Conservation (phyloP, 2,329 filamentous ascomycete genomes). For the Pseudopithomyces maydicus region DNA sequence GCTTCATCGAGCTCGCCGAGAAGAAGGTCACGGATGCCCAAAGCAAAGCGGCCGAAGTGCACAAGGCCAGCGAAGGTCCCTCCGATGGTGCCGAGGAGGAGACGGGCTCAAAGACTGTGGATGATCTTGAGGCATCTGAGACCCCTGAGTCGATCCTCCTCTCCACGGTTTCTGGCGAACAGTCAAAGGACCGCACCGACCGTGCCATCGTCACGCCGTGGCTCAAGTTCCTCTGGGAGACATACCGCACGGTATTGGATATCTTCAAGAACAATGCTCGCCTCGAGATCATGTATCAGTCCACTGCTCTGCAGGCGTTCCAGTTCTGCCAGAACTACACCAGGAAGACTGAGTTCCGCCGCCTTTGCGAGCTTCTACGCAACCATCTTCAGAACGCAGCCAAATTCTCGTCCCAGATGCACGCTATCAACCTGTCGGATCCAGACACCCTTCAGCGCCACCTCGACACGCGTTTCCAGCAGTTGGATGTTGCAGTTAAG, state of each 20-base stretch:
- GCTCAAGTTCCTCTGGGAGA: slow-evolving; percentile 99
- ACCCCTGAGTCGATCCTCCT: slow-evolving; percentile 98
- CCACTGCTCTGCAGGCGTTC: slow-evolving; percentile 96
- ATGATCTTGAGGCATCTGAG: slow-evolving; percentile 95
- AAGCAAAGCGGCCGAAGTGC: slow-evolving; percentile 92
- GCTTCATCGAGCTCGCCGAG: slow-evolving; percentile 96
- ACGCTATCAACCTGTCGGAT: slow-evolving; percentile 98
- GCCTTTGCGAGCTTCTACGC: slow-evolving; percentile 94
- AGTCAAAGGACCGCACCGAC: slow-evolving; percentile 96
- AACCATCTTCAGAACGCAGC: slow-evolving; percentile 99
- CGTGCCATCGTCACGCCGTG: slow-evolving; percentile 97
- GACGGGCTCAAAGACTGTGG: slow-evolving; percentile 69
- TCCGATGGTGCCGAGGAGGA: slow-evolving; percentile 50
- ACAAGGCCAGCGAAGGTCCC: slow-evolving; percentile 80
- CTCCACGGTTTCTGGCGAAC: slow-evolving; percentile 96
- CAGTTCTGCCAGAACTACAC: slow-evolving; percentile 98
- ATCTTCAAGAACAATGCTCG: slow-evolving; percentile 99
- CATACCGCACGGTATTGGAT: slow-evolving; percentile 96
- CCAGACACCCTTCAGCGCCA: slow-evolving; percentile 97
- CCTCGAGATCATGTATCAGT: slow-evolving; percentile 97
- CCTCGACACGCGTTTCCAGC: slow-evolving; percentile 96
- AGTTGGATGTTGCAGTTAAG: slow-evolving; percentile 97
- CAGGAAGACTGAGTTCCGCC: slow-evolving; percentile 98
- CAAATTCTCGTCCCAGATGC: slow-evolving; percentile 99
- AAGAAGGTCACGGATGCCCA: slow-evolving; percentile 96